Percentiles rank a stretch among this genome's conserved stretches.
Conservation (phyloP, 78 protist species). For the Dictyostelium capitatum region DNA sequence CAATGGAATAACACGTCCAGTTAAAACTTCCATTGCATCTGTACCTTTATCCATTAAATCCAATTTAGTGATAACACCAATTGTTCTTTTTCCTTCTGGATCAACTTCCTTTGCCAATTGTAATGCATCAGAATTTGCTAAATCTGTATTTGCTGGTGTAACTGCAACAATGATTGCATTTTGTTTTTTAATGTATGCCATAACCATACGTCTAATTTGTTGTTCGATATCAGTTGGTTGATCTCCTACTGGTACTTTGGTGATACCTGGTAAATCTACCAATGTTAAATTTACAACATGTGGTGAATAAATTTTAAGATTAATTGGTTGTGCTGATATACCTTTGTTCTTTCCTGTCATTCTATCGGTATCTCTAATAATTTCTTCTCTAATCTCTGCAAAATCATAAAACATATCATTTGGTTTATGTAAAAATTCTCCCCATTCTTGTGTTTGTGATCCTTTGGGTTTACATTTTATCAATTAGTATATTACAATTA, state of each 20-base stretch:
- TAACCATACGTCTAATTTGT: conserved; percentile 88
- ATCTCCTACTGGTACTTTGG: conserved; percentile 96
- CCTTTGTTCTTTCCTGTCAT: conserved; percentile 92
- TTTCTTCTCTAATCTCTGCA: conserved; percentile 90
- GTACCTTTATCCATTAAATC: conserved; percentile 98
- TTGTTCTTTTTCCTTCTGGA: conserved; percentile 94
- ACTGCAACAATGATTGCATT: conserved; percentile 98
- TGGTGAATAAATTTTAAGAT: conserved; percentile 94
- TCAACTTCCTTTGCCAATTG: conserved; percentile 95
- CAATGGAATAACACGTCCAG: conserved; percentile 87
- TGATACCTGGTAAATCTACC: conserved; percentile 98
- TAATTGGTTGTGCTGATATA: conserved; percentile 94
- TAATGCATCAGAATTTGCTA: conserved; percentile 97
- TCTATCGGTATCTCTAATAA: conserved; percentile 92
- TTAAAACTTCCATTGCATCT: conserved; percentile 94
- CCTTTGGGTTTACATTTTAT: neutral
- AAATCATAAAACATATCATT: conserved; percentile 90
- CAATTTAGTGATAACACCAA: conserved; percentile 98
- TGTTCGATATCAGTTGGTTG: conserved; percentile 96
- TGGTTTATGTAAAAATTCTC: conserved; percentile 94
- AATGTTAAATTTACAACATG: conserved; percentile 95
- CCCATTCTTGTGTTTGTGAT: conserved; percentile 86
- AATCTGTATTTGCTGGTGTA: conserved; percentile 97
- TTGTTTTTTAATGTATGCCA: conserved; percentile 88
- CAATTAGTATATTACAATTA: neutral